A percentile compares a stretch with the other conserved stretches of the same genome.
These are phyloP conservation scores for Phyllostachys edulis DNA, from an alignment of 176 grass and related monocot species.

Conservation along the genomic window DNA sequence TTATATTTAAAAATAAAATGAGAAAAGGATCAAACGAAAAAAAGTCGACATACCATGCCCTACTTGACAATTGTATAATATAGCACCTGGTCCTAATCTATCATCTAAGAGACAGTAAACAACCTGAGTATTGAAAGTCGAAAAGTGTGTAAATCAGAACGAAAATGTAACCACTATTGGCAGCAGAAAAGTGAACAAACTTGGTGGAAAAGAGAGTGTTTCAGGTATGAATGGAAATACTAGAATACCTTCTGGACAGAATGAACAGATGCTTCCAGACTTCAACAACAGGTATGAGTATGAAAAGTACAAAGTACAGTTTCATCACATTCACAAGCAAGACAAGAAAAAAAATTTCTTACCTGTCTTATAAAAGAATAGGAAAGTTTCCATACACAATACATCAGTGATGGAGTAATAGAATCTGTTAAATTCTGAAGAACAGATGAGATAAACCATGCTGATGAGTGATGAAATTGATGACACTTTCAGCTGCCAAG, in stretches of 20 bases:
- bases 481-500: not conserved
- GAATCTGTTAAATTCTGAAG: not conserved
- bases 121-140: slow-evolving; percentile 10
- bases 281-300: not conserved
- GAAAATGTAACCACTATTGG: slow-evolving; percentile 16
- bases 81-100: slow-evolving; percentile 1
- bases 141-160: not conserved
- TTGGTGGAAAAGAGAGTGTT: slow-evolving; percentile 4
- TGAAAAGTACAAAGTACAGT: not conserved
- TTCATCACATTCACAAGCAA: not conserved
- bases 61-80: not conserved
- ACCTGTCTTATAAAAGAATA: not conserved
- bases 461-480: not conserved
- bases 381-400: not conserved
- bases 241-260: not conserved
- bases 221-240: slow-evolving; percentile 25
- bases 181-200: slow-evolving; percentile 7
- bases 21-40: not conserved
- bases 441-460: not conserved
- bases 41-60: not conserved
- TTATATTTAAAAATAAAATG: not conserved
- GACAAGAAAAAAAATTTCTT: not conserved
- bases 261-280: slow-evolving; percentile 29
- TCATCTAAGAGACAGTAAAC: not conserved
- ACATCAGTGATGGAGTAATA: not conserved